These are phyloP conservation scores for Paecilomyces niveus DNA, from an alignment of 2,329 filamentous ascomycete species.

Conservation along the genomic window DNA sequence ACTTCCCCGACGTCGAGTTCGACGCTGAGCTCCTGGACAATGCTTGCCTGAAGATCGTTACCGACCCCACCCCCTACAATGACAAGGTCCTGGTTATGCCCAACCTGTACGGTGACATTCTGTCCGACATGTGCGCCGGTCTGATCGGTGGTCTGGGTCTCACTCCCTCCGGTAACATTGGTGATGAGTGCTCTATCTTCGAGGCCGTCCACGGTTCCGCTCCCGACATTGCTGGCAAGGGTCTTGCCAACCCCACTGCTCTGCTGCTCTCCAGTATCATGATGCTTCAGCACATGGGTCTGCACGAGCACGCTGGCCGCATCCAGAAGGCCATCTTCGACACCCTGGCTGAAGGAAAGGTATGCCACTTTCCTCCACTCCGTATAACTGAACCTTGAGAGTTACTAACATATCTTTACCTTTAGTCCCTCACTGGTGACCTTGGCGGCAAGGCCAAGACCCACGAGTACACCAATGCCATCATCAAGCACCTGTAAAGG, in stretches of 20 bases:
- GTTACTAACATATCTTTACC: slow-evolving; percentile 9
- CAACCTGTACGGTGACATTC: slow-evolving; percentile 98
- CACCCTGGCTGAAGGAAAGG: slow-evolving; percentile 92
- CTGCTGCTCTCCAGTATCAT: slow-evolving; percentile 94
- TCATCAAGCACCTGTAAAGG: slow-evolving; percentile 61
- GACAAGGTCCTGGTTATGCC: slow-evolving; percentile 98
- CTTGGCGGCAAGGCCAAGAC: slow-evolving; percentile 96
- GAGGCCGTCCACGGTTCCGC: slow-evolving; percentile 98
- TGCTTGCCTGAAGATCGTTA: slow-evolving; percentile 98
- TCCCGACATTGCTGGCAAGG: slow-evolving; percentile 93
- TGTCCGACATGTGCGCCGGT: slow-evolving; percentile 98
- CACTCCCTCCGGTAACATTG: slow-evolving; percentile 96
- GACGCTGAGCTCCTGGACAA: slow-evolving; percentile 98
- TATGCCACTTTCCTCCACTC: slow-evolving; percentile 24
- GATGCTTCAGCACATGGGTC: slow-evolving; percentile 98
- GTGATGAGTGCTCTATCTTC: slow-evolving; percentile 98
- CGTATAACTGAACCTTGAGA: not conserved
- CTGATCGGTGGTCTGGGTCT: slow-evolving; percentile 96
- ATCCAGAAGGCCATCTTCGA: slow-evolving; percentile 96
- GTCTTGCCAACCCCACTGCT: slow-evolving; percentile 92
- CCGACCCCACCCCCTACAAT: slow-evolving; percentile 92
- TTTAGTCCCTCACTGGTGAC: slow-evolving; percentile 76
- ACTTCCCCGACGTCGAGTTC: slow-evolving; percentile 93
- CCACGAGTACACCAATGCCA: slow-evolving; percentile 83
- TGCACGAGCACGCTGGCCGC: slow-evolving; percentile 72